Conservation (phyloP, 164 flowering plant species). For the Nymphaea colorata region DNA sequence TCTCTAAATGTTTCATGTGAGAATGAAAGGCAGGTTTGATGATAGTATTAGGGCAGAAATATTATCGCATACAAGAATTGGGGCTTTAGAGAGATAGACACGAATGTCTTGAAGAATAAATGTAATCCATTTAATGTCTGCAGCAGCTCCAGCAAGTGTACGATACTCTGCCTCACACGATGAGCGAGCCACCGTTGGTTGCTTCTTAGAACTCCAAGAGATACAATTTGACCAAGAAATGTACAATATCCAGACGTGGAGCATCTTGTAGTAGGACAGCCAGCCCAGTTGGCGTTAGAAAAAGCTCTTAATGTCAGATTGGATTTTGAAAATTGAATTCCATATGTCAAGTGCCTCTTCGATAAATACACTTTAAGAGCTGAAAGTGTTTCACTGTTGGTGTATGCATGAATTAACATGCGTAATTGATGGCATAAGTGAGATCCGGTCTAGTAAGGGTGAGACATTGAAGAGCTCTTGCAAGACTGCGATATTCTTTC, state of each 20-base stretch:
- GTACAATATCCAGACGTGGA: not conserved
- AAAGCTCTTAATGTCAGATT: not conserved
- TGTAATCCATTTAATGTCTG: not conserved
- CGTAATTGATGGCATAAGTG: not conserved
- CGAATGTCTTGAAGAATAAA: not conserved
- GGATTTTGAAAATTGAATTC: not conserved
- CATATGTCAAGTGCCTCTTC: not conserved
- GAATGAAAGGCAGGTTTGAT: slow-evolving; percentile 1
- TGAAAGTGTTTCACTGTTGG: not conserved
- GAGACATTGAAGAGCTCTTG: not conserved
- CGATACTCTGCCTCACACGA: not conserved
- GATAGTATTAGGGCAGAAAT: not conserved
- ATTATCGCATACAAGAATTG: not conserved
- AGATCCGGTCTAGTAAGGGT: not conserved
- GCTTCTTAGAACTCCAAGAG: not conserved
- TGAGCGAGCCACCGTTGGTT: not conserved
- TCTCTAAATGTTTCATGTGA: not conserved
- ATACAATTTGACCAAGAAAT: not conserved
- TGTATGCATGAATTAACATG: not conserved
- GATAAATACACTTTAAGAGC: not conserved
- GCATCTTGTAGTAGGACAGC: not conserved
- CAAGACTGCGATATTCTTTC: not conserved
- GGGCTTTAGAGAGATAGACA: not conserved
- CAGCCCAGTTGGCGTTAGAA: not conserved
- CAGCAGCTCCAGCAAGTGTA: not conserved